Base-by-base conservation (phyloP, 805 yeast genomes). In the Yamadazyma paraphyllophila region DNA sequence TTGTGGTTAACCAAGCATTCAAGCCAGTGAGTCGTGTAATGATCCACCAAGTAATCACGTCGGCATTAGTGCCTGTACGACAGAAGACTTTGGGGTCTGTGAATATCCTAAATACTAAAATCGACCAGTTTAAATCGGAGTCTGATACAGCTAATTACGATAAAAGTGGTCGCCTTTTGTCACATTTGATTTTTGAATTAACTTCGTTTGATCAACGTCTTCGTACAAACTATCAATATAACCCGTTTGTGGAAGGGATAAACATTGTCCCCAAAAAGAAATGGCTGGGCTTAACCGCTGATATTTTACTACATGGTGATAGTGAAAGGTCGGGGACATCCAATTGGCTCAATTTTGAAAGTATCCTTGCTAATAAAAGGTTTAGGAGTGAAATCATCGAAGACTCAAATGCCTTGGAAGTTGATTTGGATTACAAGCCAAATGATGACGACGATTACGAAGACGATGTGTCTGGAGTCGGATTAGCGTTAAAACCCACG, bases 131-230 rank as follows among this genome's bases (percentile, higher is more conserved):
- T 30, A 36, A 45, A 24, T 10, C 14, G 2, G 24, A 27, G 4
- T 50, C 55, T 10, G 54, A 53, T 13, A 44, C 54, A 2, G 55
- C 12, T 3, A 54, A 57, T 27, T 46, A 52, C 35, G 74, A 69
- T 35, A 66, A 61, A 16, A 64, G 72, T 41, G 81, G 82, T 0
- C 61, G 77, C 17, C 59, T 80, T 9, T 61, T 83, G 27, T 74
- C 82, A 26, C 89, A 85, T 62, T 61, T 82, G 30, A 73, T 84
- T 6, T 69, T 67, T 41, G 88, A 84, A 54, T 57, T 80, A 5
- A 72, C 81, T 38, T 69, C 74, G 9, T 84, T 83, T 58, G 90
- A 84, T 56, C 76, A 70, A 37, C 60, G 70, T 24, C 51, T 84
- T 6, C 58, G 73, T 8, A 67, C 63, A 20, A 61, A 54, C 3